phyloP scores from a whole-genome alignment of 805 yeast species.

The Saccharomycopsis fibuligera region DNA sequence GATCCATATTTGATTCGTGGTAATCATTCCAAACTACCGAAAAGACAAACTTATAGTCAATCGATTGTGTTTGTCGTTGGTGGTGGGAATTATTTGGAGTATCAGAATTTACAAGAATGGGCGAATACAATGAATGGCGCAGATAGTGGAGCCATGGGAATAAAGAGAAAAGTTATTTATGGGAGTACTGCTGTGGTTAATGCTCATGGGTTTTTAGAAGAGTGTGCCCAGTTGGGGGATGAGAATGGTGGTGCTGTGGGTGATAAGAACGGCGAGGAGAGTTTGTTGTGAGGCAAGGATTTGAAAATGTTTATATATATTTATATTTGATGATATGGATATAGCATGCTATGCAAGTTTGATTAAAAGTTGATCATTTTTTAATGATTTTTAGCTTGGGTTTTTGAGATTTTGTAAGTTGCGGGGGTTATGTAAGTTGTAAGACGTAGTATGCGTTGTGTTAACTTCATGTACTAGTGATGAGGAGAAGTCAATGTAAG shows the following conservation, averaged over 20 bases:
- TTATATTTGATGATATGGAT: no score
- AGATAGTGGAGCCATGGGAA: constrained; percentile 32
- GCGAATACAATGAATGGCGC: constrained; percentile 33
- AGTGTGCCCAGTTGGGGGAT: constrained; percentile 49
- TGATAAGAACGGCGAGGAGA: no score
- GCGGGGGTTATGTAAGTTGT: no score
- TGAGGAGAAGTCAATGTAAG: no score
- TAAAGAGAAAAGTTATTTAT: constrained; percentile 57
- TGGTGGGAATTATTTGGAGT: constrained; percentile 93
- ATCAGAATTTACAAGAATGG: constrained; percentile 93
- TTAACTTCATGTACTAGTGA: no score
- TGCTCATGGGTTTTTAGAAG: constrained; percentile 62
- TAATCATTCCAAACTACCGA: constrained; percentile 82
- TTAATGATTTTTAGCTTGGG: no score
- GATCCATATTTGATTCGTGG: constrained; percentile 88
- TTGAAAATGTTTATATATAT: no score
- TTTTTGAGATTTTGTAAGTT: no score
- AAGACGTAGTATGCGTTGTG: no score
- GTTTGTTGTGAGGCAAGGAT: no score
- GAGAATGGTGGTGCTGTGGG: not conserved
- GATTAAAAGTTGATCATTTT: no score
- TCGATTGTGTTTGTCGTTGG: constrained; percentile 91
- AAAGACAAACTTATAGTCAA: constrained; percentile 72
- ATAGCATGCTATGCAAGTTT: no score
- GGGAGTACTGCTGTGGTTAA: constrained; percentile 79